phyloP scores from a whole-genome alignment of 495 filamentous ascomycete species.

The Podospora australis region DNA sequence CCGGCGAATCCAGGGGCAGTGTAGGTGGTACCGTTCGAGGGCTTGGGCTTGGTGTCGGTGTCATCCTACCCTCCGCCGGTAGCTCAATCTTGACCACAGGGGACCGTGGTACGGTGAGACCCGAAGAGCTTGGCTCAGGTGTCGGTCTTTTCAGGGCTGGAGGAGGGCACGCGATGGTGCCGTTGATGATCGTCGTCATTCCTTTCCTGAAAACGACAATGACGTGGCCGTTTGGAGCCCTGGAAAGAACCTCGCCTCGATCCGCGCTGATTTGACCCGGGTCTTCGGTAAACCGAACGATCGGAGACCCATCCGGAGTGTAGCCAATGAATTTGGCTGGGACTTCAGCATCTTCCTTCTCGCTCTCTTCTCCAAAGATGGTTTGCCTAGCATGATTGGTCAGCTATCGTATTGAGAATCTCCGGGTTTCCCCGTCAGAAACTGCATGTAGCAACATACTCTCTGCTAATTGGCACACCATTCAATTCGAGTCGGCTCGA shows the following conservation, averaged over 20 bases:
- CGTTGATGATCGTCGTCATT: slow-evolving; percentile 14
- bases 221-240: slow-evolving; percentile 14
- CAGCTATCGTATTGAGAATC: neutral
- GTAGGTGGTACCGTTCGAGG: neutral
- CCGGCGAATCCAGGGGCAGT: neutral
- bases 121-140: neutral
- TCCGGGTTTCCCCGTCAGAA: neutral
- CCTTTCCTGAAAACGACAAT: slow-evolving; percentile 22
- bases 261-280: slow-evolving; percentile 14
- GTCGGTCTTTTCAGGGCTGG: neutral
- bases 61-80: neutral
- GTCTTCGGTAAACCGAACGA: slow-evolving; percentile 23
- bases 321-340: slow-evolving; percentile 30
- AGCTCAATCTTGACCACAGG: slow-evolving; percentile 3
- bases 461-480: slow-evolving; percentile 24
- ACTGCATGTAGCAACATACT: slow-evolving; percentile 15
- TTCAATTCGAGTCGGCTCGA: slow-evolving; percentile 9
- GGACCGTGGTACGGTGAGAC: neutral
- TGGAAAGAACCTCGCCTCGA: slow-evolving; percentile 21
- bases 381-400: slow-evolving; percentile 16
- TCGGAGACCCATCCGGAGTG: slow-evolving; percentile 21
- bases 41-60: neutral
- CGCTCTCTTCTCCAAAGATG: slow-evolving; percentile 22
- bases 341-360: slow-evolving; percentile 19
- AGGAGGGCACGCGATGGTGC: neutral